These are phyloP conservation scores for Trapa bicornis DNA, from an alignment of 345 rosid genomes.

Conservation along the genomic window DNA sequence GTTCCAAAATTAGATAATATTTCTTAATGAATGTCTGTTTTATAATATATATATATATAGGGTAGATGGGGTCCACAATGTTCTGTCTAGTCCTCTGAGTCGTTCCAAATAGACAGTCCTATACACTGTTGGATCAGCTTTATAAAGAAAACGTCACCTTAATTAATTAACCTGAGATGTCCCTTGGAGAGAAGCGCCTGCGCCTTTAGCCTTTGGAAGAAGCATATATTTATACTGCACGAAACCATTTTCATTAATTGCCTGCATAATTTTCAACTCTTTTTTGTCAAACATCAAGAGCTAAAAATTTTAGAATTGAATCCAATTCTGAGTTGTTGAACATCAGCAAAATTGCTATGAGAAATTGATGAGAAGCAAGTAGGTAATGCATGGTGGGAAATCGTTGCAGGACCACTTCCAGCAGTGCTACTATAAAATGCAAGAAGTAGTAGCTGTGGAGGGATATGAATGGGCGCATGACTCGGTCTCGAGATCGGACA, in stretches of 20 bases:
- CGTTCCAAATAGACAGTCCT: not conserved
- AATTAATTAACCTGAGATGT: too few species aligned
- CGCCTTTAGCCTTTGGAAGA: too few species aligned
- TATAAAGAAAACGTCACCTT: too few species aligned
- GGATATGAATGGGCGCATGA: conserved; percentile 19
- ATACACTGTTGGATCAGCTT: too few species aligned
- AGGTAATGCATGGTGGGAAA: not conserved
- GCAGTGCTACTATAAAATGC: conserved; percentile 26
- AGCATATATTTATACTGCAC: too few species aligned
- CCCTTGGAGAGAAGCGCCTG: too few species aligned
- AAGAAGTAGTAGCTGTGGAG: conserved; percentile 29
- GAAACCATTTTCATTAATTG: not conserved
- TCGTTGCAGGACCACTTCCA: conserved; percentile 30
- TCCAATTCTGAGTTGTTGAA: not conserved
- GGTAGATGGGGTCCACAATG: not conserved
- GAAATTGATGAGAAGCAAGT: not conserved
- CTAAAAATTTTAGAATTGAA: not conserved
- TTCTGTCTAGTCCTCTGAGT: not conserved
- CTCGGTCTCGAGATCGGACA: conserved; percentile 24
- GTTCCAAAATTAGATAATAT: not conserved
- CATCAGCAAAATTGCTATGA: not conserved
- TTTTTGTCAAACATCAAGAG: too few species aligned
- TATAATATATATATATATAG: not conserved
- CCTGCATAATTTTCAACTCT: not conserved
- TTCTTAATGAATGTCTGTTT: conserved; percentile 2